Evolutionary conservation across 2,329 filamentous ascomycete species (phyloP).

Genomic region (Nemania abortiva): DNA sequence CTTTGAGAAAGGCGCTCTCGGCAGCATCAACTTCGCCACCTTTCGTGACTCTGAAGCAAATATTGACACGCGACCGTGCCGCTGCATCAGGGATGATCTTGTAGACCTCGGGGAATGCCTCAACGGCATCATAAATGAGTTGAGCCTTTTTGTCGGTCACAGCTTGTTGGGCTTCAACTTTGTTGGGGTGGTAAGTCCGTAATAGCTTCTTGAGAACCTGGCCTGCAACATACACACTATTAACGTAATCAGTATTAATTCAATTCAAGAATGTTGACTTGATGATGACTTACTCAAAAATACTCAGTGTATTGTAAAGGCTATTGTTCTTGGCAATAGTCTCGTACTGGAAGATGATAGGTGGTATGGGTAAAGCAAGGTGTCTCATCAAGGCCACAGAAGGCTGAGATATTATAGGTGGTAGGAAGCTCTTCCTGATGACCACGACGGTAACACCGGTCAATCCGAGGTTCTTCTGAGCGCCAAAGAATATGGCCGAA

Average conservation of each 20-base stretch:
- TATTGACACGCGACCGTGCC: slow-evolving; percentile 90
- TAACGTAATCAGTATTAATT: background rate
- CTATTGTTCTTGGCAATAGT: slow-evolving; percentile 93
- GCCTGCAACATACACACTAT: slow-evolving; percentile 89
- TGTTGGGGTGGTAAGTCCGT: slow-evolving; percentile 71
- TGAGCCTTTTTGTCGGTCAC: slow-evolving; percentile 80
- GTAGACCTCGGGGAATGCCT: slow-evolving; percentile 80
- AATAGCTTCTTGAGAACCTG: slow-evolving; percentile 85
- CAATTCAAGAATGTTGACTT: background rate
- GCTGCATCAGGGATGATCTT: slow-evolving; percentile 79
- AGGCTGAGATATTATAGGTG: slow-evolving; percentile 74
- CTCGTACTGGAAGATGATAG: slow-evolving; percentile 84
- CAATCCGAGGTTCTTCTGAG: slow-evolving; percentile 92
- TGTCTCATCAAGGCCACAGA: slow-evolving; percentile 76
- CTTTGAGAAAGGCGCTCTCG: slow-evolving; percentile 84
- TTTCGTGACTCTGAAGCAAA: slow-evolving; percentile 83
- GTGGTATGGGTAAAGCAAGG: slow-evolving; percentile 81
- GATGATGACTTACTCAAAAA: slow-evolving; percentile 77
- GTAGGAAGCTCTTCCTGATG: slow-evolving; percentile 82
- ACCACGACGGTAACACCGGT: slow-evolving; percentile 90
- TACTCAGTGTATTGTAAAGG: slow-evolving; percentile 94
- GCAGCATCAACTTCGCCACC: slow-evolving; percentile 70
- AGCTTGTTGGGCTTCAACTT: slow-evolving; percentile 81
- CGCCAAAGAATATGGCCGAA: slow-evolving; percentile 88
- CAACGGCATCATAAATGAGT: slow-evolving; percentile 81